phyloP scores from a whole-genome alignment of 2,329 filamentous ascomycete genomes.

The Monosporascus ibericus region DNA sequence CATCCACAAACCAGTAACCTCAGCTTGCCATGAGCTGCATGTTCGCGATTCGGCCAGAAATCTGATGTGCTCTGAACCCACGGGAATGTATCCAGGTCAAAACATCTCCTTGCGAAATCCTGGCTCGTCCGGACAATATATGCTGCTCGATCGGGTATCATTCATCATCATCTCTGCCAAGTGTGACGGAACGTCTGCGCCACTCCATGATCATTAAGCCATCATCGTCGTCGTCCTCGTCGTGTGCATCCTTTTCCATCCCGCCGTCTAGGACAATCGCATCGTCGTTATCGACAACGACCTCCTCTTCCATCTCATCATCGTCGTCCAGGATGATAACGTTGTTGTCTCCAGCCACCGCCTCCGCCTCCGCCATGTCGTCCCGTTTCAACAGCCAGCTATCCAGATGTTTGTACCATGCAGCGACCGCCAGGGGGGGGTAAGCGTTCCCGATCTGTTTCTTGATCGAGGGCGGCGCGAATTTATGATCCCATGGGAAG shows the following conservation, averaged over 20 bases:
- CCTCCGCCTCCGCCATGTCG: background rate
- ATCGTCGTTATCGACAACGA: background rate
- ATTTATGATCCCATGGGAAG: conserved; percentile 56
- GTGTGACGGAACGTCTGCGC: background rate
- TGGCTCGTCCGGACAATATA: too few relatives aligned
- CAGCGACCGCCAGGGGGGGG: conserved; percentile 49
- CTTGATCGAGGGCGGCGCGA: conserved; percentile 40
- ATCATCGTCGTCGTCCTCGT: background rate
- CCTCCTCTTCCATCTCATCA: background rate
- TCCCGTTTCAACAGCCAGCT: conserved; percentile 30
- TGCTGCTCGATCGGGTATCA: too few relatives aligned
- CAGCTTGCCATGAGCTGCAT: too few relatives aligned
- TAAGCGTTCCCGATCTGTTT: conserved; percentile 75
- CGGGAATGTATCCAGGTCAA: too few relatives aligned
- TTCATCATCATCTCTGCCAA: background rate
- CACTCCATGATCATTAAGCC: background rate
- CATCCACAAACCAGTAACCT: too few relatives aligned
- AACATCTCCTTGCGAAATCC: too few relatives aligned
- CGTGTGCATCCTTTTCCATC: background rate
- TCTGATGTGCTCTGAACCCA: too few relatives aligned
- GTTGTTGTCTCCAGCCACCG: background rate
- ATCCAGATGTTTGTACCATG: conserved; percentile 37
- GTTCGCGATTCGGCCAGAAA: too few relatives aligned
- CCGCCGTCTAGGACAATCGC: background rate
- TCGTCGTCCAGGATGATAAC: background rate